Base-by-base conservation (phyloP, 192 early-diverging fungal genomes). In the Umbelopsis isabellina region DNA sequence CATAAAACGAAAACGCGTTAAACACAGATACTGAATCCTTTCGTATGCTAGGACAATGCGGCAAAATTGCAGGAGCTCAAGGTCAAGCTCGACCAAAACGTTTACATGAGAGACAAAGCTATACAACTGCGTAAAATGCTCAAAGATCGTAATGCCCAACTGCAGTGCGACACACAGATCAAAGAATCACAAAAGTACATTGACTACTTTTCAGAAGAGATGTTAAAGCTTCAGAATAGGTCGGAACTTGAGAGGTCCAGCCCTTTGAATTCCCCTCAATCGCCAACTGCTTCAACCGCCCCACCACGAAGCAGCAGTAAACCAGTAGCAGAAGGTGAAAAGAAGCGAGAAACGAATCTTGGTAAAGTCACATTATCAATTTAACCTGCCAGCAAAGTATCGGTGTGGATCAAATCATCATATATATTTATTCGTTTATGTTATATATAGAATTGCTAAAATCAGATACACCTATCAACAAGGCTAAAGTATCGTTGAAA, bases 91-190 rank as follows among this genome's bases (percentile, higher is more conserved):
- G 72, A 77, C 45, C 69, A 73, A 51, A 75, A 79, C 44, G 58
- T 65, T 20, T 73, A 81, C 27, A 70, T 86, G 66, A 67, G 67
- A 41, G 72, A 81, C 30, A 83, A 80, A 46, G 84, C 85, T 9
- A 75, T 84, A 53, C 72, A 89, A 65, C 80, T 93, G 78, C 81
- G 88, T 20, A 41, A 61, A 13, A 74, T 84, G 73, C 76, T 92
- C 21, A 83, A 75, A 23, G 91, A 90, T 74, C 71, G 76, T 27
- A 90, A 85, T 67, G 89, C 89, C 23, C 83, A 84, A 30, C 86
- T 90, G 70, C 88, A 94, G 71, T 95, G 94, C 71, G 91, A 97
- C 77, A 80, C 79, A 44, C 86, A 85, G 66, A 85, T 92, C 35
- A 81, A 77, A 55, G 90, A 91, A 51, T 80, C 84, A 13, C 85